Evolutionary conservation across 306 rosid species (phyloP).

Genomic region (Rubus parviflorus): DNA sequence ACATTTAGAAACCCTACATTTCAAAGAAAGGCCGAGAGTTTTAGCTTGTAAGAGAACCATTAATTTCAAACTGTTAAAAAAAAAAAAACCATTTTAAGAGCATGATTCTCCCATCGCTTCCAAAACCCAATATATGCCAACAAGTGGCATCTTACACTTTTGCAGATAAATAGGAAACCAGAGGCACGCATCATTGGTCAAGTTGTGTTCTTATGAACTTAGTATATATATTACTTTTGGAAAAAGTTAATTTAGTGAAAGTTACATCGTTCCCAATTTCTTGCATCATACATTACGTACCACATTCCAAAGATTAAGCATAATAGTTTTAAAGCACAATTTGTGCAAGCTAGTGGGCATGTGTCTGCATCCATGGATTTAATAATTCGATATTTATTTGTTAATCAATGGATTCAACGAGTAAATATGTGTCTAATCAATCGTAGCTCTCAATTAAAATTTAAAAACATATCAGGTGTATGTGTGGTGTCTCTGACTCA

Average conservation of each 20-base stretch:
- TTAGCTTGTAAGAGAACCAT: too few species aligned
- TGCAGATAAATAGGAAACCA: background rate
- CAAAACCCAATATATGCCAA: background rate
- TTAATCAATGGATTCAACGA: too few species aligned
- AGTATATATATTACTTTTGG: background rate
- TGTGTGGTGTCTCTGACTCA: background rate
- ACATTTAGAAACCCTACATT: too few species aligned
- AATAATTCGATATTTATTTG: too few species aligned
- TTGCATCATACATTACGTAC: background rate
- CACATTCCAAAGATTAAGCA: background rate
- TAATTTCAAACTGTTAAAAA: too few species aligned
- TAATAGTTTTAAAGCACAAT: slow-evolving; percentile 12
- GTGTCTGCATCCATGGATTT: slow-evolving; percentile 16
- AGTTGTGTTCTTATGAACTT: background rate
- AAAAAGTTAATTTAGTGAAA: background rate
- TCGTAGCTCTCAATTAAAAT: background rate
- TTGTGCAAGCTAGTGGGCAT: slow-evolving; percentile 30
- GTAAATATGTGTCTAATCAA: too few species aligned
- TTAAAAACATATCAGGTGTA: too few species aligned
- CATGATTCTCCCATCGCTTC: background rate
- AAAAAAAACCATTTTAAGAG: too few species aligned
- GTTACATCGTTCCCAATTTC: background rate
- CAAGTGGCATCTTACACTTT: background rate
- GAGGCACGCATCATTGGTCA: background rate
- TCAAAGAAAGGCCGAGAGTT: too few species aligned